A percentile compares a stretch with the other conserved stretches of the same genome.
Evolutionary conservation across 345 rosid genomes (phyloP).

Genomic region (Brassica juncea): DNA sequence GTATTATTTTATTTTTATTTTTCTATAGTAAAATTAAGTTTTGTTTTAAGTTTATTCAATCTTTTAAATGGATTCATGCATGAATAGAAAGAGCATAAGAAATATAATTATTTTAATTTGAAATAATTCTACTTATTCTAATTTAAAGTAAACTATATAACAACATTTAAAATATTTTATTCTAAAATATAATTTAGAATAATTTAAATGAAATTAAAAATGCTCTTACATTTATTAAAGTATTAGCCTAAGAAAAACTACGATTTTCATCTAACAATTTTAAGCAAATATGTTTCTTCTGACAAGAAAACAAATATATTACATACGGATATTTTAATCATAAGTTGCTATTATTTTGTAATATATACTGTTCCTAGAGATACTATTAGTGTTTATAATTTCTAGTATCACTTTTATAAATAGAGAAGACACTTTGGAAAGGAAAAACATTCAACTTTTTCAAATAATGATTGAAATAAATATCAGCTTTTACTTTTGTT

Average conservation of each 20-base stretch:
- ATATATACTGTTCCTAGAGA: not conserved
- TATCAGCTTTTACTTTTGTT: conserved; percentile 28
- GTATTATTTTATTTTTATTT: too few relatives aligned
- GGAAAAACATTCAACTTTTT: conserved; percentile 10
- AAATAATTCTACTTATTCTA: not conserved
- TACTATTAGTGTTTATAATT: not conserved
- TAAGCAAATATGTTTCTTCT: too few relatives aligned
- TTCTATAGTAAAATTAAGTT: too few relatives aligned
- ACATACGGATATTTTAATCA: not conserved
- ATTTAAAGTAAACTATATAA: too few relatives aligned
- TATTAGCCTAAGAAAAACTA: too few relatives aligned
- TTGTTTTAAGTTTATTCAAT: too few relatives aligned
- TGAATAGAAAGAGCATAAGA: not conserved
- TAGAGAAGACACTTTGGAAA: conserved; percentile 7
- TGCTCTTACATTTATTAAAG: too few relatives aligned
- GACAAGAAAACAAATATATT: too few relatives aligned
- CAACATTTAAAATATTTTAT: too few relatives aligned
- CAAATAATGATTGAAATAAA: not conserved
- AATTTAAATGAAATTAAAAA: not conserved
- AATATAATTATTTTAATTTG: too few relatives aligned
- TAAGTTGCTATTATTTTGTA: not conserved
- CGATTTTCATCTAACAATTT: too few relatives aligned
- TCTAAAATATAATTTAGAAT: too few relatives aligned
- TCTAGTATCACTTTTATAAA: not conserved
- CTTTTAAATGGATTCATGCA: not conserved